Conservation (phyloP, 495 filamentous ascomycete genomes). For the Baudoinia panamericana region DNA sequence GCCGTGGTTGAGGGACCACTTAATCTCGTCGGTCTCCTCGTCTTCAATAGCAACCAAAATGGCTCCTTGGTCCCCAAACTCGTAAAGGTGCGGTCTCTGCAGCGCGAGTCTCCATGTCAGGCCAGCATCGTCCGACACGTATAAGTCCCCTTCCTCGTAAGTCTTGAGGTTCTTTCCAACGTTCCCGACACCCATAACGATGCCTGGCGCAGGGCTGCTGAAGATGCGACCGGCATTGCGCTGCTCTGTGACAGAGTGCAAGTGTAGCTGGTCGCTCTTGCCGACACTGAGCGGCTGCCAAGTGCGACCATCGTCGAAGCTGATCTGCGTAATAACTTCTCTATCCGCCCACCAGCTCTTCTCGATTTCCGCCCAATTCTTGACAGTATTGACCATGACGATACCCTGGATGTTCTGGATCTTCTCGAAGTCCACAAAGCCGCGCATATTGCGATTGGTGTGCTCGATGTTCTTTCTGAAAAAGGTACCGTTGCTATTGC, state of each 20-base stretch:
- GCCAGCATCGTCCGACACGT: conserved; percentile 83
- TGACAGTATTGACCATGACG: conserved; percentile 74
- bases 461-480: conserved; percentile 82
- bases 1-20: conserved; percentile 80
- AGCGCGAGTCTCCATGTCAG: conserved; percentile 63
- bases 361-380: conserved; percentile 68
- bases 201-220: conserved; percentile 81
- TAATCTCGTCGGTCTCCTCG: conserved; percentile 49
- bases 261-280: conserved; percentile 50
- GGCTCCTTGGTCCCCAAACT: conserved; percentile 84
- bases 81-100: conserved; percentile 81
- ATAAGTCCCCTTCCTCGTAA: conserved; percentile 60
- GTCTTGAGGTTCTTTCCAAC: conserved; percentile 56
- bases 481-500: conserved; percentile 92
- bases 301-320: conserved; percentile 82
- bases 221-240: conserved; percentile 73
- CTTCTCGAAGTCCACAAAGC: conserved; percentile 86
- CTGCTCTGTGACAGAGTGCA: conserved; percentile 80
- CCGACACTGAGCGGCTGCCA: conserved; percentile 53
- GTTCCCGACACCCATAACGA: conserved; percentile 89
- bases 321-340: conserved; percentile 65
- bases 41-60: conserved; percentile 72
- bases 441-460: conserved; percentile 62
- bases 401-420: conserved; percentile 81
- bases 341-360: conserved; percentile 39